Evolutionary conservation across 2,329 filamentous ascomycete species (phyloP).

Genomic region (Aspergillus persii): DNA sequence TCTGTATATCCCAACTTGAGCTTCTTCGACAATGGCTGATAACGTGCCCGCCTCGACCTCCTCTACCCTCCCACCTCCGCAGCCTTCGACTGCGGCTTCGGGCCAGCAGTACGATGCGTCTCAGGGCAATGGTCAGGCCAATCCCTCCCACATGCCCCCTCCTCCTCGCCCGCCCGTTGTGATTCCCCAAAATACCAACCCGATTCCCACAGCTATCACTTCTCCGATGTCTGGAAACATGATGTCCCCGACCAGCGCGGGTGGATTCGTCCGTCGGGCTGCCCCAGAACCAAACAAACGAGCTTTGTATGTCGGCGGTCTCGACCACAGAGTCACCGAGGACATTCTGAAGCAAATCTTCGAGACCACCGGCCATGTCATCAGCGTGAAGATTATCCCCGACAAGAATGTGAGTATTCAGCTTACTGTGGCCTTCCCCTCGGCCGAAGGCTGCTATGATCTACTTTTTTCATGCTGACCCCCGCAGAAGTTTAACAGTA

Average conservation of each 20-base stretch:
- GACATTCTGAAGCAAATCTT: constrained; percentile 97
- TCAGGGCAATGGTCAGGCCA: constrained; percentile 66
- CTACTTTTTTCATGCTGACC: constrained; percentile 15
- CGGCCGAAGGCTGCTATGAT: not conserved
- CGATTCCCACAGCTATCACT: constrained; percentile 87
- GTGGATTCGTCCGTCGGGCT: constrained; percentile 79
- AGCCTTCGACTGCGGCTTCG: constrained; percentile 67
- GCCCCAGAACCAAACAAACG: constrained; percentile 98
- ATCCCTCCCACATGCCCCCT: constrained; percentile 78
- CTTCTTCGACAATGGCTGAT: constrained; percentile 68
- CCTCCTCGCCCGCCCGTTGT: constrained; percentile 78
- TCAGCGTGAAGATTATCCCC: constrained; percentile 98
- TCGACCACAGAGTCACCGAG: constrained; percentile 93
- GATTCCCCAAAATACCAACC: constrained; percentile 95
- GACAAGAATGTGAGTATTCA: constrained; percentile 87
- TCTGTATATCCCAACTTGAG: constrained; percentile 19
- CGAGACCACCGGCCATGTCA: constrained; percentile 95
- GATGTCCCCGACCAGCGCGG: constrained; percentile 81
- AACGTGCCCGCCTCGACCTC: constrained; percentile 62
- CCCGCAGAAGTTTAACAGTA: constrained; percentile 60
- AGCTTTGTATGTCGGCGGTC: constrained; percentile 89
- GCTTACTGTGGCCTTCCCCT: not conserved
- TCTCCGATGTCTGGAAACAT: constrained; percentile 77
- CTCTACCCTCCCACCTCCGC: constrained; percentile 68
- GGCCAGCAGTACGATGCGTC: constrained; percentile 69